Conservation (phyloP, 208 protist species). For the Leishmania gerbilli region DNA sequence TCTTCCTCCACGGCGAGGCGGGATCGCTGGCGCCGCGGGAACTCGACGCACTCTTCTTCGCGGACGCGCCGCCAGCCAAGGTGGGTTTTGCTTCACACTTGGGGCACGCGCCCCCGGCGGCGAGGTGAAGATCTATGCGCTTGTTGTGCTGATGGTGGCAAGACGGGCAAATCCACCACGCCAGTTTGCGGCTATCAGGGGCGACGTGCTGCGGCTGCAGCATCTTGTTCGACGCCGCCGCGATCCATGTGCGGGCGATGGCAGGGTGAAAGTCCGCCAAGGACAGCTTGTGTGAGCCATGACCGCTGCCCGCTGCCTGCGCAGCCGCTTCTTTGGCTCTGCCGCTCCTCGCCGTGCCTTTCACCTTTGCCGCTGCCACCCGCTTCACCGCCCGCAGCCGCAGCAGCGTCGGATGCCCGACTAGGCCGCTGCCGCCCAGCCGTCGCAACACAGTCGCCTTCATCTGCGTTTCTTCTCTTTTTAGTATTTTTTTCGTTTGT, state of each 20-base stretch:
- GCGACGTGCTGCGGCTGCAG: slow-evolving; percentile 81
- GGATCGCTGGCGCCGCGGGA: not conserved
- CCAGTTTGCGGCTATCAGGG: slow-evolving; percentile 69
- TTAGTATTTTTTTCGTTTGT: too few species aligned
- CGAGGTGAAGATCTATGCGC: slow-evolving; percentile 80
- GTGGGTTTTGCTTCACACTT: slow-evolving; percentile 54
- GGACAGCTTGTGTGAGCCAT: slow-evolving; percentile 7
- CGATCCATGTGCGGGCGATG: slow-evolving; percentile 69
- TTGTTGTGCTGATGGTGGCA: slow-evolving; percentile 67
- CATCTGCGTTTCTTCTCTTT: not conserved
- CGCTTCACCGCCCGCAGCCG: not conserved
- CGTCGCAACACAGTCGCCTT: not conserved
- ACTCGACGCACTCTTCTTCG: not conserved
- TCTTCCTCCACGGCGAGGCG: not conserved
- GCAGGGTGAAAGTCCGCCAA: slow-evolving; percentile 65
- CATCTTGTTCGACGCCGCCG: slow-evolving; percentile 78
- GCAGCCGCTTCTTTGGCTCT: not conserved
- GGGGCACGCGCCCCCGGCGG: slow-evolving; percentile 68
- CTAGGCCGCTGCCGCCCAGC: slow-evolving; percentile 1
- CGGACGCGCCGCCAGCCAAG: not conserved
- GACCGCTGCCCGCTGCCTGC: not conserved
- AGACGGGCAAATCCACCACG: slow-evolving; percentile 71
- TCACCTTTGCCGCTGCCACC: not conserved
- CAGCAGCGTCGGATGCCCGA: slow-evolving; percentile 4
- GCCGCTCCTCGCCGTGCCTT: not conserved